Evolutionary conservation across 2,329 filamentous ascomycete species (phyloP).

Genomic region (Penicillium sumatraense): DNA sequence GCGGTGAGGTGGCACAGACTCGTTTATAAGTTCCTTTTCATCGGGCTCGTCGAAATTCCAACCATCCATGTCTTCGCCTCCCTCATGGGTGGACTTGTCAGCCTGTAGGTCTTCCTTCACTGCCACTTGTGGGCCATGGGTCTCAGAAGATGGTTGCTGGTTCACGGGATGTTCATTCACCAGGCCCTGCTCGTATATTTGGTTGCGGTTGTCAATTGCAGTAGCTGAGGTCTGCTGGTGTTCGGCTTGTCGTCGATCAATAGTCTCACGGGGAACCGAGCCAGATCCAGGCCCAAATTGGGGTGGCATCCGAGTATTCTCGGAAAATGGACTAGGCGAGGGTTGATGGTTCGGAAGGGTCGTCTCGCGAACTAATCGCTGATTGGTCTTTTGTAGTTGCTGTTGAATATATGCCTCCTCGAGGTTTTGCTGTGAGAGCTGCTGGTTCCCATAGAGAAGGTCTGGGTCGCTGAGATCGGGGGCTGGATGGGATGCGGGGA

Average conservation of each 20-base stretch:
- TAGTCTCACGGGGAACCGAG: constrained; percentile 42
- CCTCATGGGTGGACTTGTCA: constrained; percentile 53
- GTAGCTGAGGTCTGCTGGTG: constrained; percentile 56
- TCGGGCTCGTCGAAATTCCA: constrained; percentile 92
- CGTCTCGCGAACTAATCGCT: constrained; percentile 56
- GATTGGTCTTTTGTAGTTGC: constrained; percentile 55
- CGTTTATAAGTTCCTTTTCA: constrained; percentile 54
- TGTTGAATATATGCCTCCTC: constrained; percentile 65
- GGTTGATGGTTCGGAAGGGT: constrained; percentile 65
- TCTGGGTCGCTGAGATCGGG: constrained; percentile 55
- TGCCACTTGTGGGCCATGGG: constrained; percentile 58
- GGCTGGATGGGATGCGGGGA: constrained; percentile 65
- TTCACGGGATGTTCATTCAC: constrained; percentile 62
- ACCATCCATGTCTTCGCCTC: constrained; percentile 66
- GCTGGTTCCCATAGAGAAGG: constrained; percentile 52
- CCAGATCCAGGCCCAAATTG: constrained; percentile 45
- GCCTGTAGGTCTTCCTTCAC: constrained; percentile 48
- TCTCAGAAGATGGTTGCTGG: constrained; percentile 63
- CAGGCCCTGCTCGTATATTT: constrained; percentile 46
- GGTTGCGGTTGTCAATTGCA: constrained; percentile 57
- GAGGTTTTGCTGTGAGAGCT: constrained; percentile 59
- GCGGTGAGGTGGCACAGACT: constrained; percentile 60
- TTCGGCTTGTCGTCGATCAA: constrained; percentile 47
- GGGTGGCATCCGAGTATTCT: constrained; percentile 48
- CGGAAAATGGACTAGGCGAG: constrained; percentile 54